Percentiles rank a stretch among this genome's conserved stretches.
These are phyloP conservation scores for Peribolospora kevripleyi DNA, from an alignment of 768 basidiomycete species.

Conservation along the genomic window DNA sequence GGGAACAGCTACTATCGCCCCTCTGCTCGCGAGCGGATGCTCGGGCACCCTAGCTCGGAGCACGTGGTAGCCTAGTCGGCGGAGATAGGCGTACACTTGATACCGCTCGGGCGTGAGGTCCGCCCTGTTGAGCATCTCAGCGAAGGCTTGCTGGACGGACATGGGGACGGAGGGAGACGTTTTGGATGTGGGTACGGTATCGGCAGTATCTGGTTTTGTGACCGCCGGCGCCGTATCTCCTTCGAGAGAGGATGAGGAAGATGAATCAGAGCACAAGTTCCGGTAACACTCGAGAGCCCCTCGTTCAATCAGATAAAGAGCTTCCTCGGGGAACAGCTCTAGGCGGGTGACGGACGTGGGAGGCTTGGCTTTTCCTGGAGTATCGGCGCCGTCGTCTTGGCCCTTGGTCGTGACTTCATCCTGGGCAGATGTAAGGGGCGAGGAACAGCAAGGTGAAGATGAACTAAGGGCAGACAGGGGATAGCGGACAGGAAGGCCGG, in stretches of 20 bases:
- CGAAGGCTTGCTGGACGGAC: constrained; percentile 73
- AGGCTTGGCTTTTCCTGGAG: neutral
- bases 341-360: constrained; percentile 20
- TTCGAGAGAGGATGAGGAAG: too few species aligned
- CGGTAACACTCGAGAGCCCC: constrained; percentile 54
- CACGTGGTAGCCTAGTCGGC: constrained; percentile 70
- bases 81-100: constrained; percentile 81
- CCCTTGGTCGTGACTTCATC: constrained; percentile 42
- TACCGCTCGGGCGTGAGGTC: constrained; percentile 62
- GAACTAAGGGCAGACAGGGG: neutral
- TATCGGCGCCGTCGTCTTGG: constrained; percentile 31
- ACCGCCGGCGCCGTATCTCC: too few species aligned
- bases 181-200: too few species aligned
- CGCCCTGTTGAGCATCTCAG: constrained; percentile 57
- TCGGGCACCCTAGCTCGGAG: constrained; percentile 32
- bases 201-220: too few species aligned
- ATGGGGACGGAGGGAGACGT: constrained; percentile 29
- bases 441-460: neutral
- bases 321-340: constrained; percentile 83
- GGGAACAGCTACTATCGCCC: too few species aligned
- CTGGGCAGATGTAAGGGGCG: neutral
- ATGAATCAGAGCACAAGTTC: too few species aligned
- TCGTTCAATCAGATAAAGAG: constrained; percentile 74
- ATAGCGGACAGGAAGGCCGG: neutral
- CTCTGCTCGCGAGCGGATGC: too few species aligned